Base-by-base conservation (phyloP, 2,329 filamentous ascomycete species). In the Colletotrichum sp. region DNA sequence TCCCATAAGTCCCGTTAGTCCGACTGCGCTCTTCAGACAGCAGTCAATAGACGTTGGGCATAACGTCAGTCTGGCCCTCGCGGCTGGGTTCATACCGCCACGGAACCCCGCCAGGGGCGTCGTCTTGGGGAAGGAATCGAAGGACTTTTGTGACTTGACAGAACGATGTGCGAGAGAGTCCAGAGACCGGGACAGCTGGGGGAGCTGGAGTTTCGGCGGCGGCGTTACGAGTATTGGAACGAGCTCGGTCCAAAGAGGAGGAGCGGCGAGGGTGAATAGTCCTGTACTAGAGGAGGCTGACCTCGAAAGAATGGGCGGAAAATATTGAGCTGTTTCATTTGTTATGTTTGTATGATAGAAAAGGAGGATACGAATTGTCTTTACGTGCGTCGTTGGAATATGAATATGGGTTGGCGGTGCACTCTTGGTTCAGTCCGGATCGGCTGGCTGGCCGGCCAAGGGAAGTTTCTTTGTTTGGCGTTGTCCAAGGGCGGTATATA, bases 181-280 rank as follows among this genome's bases (percentile, higher is more conserved):
- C 18, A 77, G 80, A 8, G 82, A 81, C 44, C 83, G 81, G 8
- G 81, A 81, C 34, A 84, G 84, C 68, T 84, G 84, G 83, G 83
- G 84, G 1, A 84, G 82, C 67, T 84, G 83, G 81, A 78, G 80
- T 66, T 77, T 69, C 3, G 55, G 36, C 12, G 52, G 60, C n/a
- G 64, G 62, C 4, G 75, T 62, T 1, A 60, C 69, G 22, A 69
- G 62, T 5, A 26, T 69, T 13, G 66, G 60, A 13, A 7, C 26
- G 60, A 57, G 57, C 30, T 75, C 75, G 8, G 63, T 71, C 44
- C 66, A 78, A 18, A 72, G 67, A 63, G 57, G 32, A 44, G 68
- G n/a, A 55, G 72, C 57, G 48, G 79, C 44, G 65, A 77, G 75
- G 69, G 65, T 59, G 66, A 67, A 66, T 32, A 81, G 80, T 30